Evolutionary conservation across 768 basidiomycete species (phyloP).

Genomic region (Podaxis mareebaensis): DNA sequence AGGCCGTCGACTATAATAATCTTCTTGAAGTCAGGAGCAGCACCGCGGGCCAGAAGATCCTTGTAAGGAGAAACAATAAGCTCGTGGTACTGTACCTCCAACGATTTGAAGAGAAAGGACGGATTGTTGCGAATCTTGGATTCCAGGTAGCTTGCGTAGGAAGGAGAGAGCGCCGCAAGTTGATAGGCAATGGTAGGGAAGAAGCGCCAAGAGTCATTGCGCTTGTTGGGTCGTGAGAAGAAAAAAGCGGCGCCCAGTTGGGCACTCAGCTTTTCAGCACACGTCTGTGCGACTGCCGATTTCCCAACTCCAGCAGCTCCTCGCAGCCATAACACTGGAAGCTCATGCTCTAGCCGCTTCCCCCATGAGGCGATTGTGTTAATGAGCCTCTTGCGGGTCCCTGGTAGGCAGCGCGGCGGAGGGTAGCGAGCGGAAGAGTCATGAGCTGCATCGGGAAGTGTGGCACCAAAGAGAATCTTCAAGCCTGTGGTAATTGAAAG

Average conservation of each 20-base stretch:
- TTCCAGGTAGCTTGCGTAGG: conserved; percentile 3
- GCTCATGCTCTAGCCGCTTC: too few relatives aligned
- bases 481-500: not conserved
- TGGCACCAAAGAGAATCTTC: not conserved
- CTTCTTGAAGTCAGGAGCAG: not conserved
- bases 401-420: not conserved
- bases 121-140: conserved; percentile 17
- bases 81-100: conserved; percentile 18
- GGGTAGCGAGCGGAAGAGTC: not conserved
- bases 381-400: not conserved
- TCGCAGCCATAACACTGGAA: conserved; percentile 19
- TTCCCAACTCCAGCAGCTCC: conserved; percentile 28
- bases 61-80: conserved; percentile 20
- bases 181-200: conserved; percentile 33
- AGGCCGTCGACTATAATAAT: conserved; percentile 27
- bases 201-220: conserved; percentile 24
- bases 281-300: conserved; percentile 25
- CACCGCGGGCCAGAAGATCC: not conserved
- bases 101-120: conserved; percentile 16
- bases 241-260: conserved; percentile 34
- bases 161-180: conserved; percentile 14
- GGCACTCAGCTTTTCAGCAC: conserved; percentile 20
- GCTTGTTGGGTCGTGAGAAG: conserved; percentile 29
- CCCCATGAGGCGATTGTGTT: not conserved
- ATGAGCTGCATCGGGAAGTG: not conserved